Base-by-base conservation (phyloP, 805 yeast species). In the Komagataella ulmi region DNA sequence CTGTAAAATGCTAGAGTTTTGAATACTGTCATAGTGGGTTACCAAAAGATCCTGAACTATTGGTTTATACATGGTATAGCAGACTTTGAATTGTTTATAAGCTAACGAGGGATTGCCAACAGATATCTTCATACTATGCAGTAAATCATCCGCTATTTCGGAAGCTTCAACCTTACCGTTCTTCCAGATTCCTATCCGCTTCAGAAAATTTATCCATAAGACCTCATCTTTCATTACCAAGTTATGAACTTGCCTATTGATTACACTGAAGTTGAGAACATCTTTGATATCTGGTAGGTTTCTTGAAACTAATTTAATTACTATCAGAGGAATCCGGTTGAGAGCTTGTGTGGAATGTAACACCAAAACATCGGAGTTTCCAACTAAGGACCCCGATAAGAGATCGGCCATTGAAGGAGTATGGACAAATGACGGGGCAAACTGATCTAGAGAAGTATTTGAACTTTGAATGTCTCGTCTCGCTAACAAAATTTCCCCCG, bases 1-100 rank as follows among this genome's bases (percentile, higher is more conserved):
- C 47, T 62, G 63, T 48, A 68, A 61, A n/a, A 62, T 58, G 2
- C 58, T 53, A 12, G 64, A 55, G 40, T 58, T 64, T 52, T 62
- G 68, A 48, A 66, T 64, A 54, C 65, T 65, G 7, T 63, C 53
- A 51, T 66, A 65, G 52, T 66, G 63, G 30, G 59, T 61, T 14
- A 67, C 54, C 17, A 67, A 54, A 49, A 68, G 46, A 50, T 65
- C 65, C 30, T 56, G 55, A 6, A 66, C 52, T 2, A 65, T 56
- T 1, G 71, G 71, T 3, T 56, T 54, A 50, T 66, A 46, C n/a
- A 55, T 55, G 5, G 59, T 53, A 51, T 64, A 65, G 1, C 66
- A 57, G 18, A 52, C 50, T 4, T 58, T 60, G 51, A 68, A 66
- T 17, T 50, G 53, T 23, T 6, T 17, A 10, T 17, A 21, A 17